These are phyloP conservation scores for Eucalyptus sp. DNA, from an alignment of 345 rosid genomes.

Conservation along the genomic window DNA sequence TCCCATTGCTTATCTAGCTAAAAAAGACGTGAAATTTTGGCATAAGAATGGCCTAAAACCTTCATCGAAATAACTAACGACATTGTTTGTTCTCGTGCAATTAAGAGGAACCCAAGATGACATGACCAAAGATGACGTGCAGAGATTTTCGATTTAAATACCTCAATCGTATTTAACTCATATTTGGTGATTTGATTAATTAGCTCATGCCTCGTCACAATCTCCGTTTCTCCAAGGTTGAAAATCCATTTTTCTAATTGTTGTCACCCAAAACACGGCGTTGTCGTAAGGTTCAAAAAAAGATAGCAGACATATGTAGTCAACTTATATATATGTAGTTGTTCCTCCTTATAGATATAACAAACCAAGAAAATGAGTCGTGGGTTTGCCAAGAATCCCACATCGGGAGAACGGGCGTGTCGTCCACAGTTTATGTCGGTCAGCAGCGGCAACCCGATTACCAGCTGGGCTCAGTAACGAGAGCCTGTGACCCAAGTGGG, in stretches of 20 bases:
- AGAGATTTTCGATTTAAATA: neutral
- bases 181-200: neutral
- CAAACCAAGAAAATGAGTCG: neutral
- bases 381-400: neutral
- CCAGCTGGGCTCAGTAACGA: neutral
- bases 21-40: neutral
- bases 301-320: neutral
- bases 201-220: accelerated
- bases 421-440: neutral
- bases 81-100: neutral
- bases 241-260: neutral
- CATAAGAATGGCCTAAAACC: neutral
- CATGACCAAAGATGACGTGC: accelerated
- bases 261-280: neutral
- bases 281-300: neutral
- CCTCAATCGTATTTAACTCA: neutral
- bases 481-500: neutral
- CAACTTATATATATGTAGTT: neutral
- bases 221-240: neutral
- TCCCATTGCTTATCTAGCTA: no score
- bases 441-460: accelerated
- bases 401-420: neutral
- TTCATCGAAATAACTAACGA: neutral
- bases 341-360: neutral
- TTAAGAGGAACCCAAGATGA: neutral